These are phyloP conservation scores for Acanthochlamys bracteata DNA, from an alignment of 106 monocot species.

Conservation along the genomic window DNA sequence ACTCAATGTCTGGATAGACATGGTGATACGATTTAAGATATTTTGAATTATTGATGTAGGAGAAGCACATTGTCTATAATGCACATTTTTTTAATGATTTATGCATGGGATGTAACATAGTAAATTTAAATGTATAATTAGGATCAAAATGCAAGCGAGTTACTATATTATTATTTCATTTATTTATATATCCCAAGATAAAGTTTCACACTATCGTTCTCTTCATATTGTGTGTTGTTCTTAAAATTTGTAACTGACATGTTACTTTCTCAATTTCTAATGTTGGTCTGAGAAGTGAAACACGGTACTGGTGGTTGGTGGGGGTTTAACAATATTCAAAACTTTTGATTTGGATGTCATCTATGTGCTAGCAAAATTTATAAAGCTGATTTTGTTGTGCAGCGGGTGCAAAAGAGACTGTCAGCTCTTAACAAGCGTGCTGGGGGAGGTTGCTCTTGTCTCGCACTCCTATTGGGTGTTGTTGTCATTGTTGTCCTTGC, in stretches of 20 bases:
- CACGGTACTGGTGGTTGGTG: background rate
- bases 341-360: background rate
- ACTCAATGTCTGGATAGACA: too few relatives aligned
- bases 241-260: background rate
- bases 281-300: background rate
- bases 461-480: slow-evolving; percentile 45
- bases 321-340: background rate
- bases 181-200: too few relatives aligned
- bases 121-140: too few relatives aligned
- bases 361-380: background rate
- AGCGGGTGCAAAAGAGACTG: slow-evolving; percentile 82
- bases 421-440: slow-evolving; percentile 56
- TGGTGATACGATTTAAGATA: too few relatives aligned
- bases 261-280: background rate
- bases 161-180: too few relatives aligned
- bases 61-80: too few relatives aligned
- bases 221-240: background rate
- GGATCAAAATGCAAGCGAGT: too few relatives aligned
- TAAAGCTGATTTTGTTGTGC: slow-evolving; percentile 4
- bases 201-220: too few relatives aligned
- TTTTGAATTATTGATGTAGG: too few relatives aligned
- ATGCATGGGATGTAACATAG: too few relatives aligned
- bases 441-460: slow-evolving; percentile 71
- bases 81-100: too few relatives aligned
- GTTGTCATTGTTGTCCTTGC: slow-evolving; percentile 48